Conservation (phyloP, 345 rosid genomes). For the Gossypium anomalum region DNA sequence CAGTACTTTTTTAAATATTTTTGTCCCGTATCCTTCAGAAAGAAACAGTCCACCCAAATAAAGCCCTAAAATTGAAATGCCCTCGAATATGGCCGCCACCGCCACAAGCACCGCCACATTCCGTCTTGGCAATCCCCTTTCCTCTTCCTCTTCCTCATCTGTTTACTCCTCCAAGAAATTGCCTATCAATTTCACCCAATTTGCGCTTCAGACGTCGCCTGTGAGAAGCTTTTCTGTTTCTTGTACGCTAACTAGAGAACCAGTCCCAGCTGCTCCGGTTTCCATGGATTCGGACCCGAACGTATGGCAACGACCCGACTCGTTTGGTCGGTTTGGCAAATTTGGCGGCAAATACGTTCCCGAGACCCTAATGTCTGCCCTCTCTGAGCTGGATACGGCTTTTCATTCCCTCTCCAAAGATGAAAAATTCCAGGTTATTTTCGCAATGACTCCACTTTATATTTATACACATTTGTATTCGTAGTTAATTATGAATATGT, state of each 20-base stretch:
- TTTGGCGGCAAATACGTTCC: constrained; percentile 95
- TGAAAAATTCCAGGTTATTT: constrained; percentile 60
- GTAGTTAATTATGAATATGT: background rate
- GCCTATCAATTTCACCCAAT: constrained; percentile 24
- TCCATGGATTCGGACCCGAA: constrained; percentile 41
- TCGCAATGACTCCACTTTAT: background rate
- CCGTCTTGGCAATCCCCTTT: constrained; percentile 20
- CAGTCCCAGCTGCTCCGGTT: constrained; percentile 19
- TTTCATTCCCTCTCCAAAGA: constrained; percentile 58
- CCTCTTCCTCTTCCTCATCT: constrained; percentile 25
- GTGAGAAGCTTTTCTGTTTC: constrained; percentile 26
- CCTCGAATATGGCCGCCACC: constrained; percentile 13
- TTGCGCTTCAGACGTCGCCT: constrained; percentile 22
- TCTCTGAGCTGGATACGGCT: constrained; percentile 75
- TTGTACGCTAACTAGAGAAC: constrained; percentile 46
- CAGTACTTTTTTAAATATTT: background rate
- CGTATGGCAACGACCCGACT: constrained; percentile 65
- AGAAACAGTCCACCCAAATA: background rate
- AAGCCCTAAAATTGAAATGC: background rate
- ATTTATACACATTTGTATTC: background rate
- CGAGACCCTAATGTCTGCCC: constrained; percentile 86
- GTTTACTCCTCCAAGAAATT: constrained; percentile 14
- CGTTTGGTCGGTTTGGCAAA: constrained; percentile 82
- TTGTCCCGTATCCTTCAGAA: background rate
- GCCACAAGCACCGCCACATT: constrained; percentile 9